Conservation (phyloP, 768 basidiomycete genomes). For the Boletus reticuloceps region DNA sequence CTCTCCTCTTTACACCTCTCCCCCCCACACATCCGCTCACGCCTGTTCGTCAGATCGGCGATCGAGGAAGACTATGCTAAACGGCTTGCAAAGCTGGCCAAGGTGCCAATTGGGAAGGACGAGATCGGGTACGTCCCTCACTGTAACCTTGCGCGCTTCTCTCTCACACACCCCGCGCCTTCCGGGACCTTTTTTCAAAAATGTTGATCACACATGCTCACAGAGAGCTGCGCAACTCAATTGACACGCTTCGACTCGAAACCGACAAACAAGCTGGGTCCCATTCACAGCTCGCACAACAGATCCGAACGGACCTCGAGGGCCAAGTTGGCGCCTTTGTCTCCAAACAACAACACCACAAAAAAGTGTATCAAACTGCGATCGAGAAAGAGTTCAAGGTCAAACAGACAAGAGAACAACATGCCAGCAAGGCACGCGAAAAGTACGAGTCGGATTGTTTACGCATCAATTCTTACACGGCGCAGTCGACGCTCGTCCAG, state of each 20-base stretch:
- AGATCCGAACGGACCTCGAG: constrained; percentile 78
- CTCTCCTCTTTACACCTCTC: neutral
- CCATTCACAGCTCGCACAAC: constrained; percentile 72
- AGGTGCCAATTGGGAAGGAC: constrained; percentile 73
- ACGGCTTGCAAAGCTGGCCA: constrained; percentile 75
- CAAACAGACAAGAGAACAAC: constrained; percentile 82
- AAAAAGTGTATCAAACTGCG: constrained; percentile 65
- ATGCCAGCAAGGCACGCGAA: constrained; percentile 86
- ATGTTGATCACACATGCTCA: neutral
- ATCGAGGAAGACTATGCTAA: constrained; percentile 98
- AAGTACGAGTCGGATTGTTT: constrained; percentile 93
- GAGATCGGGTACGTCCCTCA: constrained; percentile 80
- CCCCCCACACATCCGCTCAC: neutral
- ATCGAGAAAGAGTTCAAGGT: constrained; percentile 92
- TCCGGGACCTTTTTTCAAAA: too few species aligned
- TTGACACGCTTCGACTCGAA: constrained; percentile 79
- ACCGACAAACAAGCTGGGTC: constrained; percentile 77
- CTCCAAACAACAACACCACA: constrained; percentile 64
- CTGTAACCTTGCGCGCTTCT: neutral
- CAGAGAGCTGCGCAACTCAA: constrained; percentile 78
- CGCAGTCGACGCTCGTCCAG: constrained; percentile 86
- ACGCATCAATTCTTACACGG: constrained; percentile 91
- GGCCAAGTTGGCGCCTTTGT: constrained; percentile 57
- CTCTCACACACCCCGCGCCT: neutral
- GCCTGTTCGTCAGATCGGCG: constrained; percentile 51